Evolutionary conservation across 2,329 filamentous ascomycete genomes (phyloP), one percentile per base, ranked within the genome.

Genomic region (Aureobasidium sp.): DNA sequence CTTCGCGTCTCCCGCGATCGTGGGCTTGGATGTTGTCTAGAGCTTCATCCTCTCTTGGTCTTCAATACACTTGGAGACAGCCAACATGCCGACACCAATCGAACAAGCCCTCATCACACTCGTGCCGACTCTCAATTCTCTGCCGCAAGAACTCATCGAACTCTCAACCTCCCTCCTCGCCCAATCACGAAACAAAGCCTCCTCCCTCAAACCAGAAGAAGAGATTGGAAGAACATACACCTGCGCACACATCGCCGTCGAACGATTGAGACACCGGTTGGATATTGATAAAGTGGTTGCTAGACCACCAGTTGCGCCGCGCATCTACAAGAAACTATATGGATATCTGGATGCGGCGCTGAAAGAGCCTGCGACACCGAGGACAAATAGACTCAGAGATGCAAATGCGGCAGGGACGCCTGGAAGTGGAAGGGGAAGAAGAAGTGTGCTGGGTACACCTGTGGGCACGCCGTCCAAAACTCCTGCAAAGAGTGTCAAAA

Each of bases 171-270:
- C 87, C 9, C 78, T 96, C 7, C 83, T 95, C 48, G 86, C 89
- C 2, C 91, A 94, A 73, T 95, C 91, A 13, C 85, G 90, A 37
- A 85, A 86, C 70, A 86, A 86, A 68, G 90, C 90, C 54, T 86
- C 85, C 69, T 88, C 83, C 16, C 79, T 97, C 59, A 95, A 91
- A 71, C 82, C 86, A 3, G 90, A 95, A 61, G 91, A 96, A 73
- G 92, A 97, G 73, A 86, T 94, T 66, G 90, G 88, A n/a, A 83
- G 92, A 25, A 81, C 84, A 5, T 94, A 94, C 73, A 89, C 88
- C 4, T 96, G 91, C 72, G 89, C 90, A 15, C 87, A 96, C 74
- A 83, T 99, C 63, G 94, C 94, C 25, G 97, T 92, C 71, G 90
- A 93, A 68, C 91, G 91, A 59, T 79, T 96, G 42, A 92, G 91